phyloP scores from a whole-genome alignment of 2,329 filamentous ascomycete species.

The Nothopassalora personata region DNA sequence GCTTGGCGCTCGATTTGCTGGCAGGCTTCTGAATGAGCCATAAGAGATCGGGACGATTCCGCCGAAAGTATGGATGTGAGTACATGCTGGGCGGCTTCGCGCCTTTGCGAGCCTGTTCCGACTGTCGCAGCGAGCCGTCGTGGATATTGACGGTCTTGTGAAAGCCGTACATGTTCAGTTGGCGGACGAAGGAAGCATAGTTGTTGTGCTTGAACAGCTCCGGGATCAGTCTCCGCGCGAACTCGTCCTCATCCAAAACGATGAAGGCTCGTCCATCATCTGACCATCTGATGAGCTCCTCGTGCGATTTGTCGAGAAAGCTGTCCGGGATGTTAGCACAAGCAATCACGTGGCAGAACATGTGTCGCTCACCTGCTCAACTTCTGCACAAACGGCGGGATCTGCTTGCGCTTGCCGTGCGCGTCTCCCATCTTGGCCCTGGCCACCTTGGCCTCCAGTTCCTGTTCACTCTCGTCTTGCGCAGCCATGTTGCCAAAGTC shows the following conservation, averaged over 20 bases:
- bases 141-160: conserved; percentile 63
- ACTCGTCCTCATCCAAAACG: conserved; percentile 90
- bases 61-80: conserved; percentile 91
- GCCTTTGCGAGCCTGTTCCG: conserved; percentile 92
- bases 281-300: conserved; percentile 93
- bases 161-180: conserved; percentile 57
- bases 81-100: conserved; percentile 95
- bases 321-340: conserved; percentile 44
- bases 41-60: conserved; percentile 82
- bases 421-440: conserved; percentile 75
- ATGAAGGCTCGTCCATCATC: conserved; percentile 95
- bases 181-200: conserved; percentile 70
- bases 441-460: conserved; percentile 72
- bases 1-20: conserved; percentile 52
- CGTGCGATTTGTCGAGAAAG: conserved; percentile 90
- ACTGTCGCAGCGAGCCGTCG: conserved; percentile 96
- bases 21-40: conserved; percentile 98
- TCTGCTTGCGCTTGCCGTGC: conserved; percentile 85
- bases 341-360: conserved; percentile 21
- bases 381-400: conserved; percentile 96
- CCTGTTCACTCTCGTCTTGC: conserved; percentile 68
- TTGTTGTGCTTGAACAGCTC: conserved; percentile 77
- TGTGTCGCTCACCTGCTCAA: conserved; percentile 71
- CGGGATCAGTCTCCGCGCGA: conserved; percentile 66
- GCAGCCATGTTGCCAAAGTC: conserved; percentile 33